These are phyloP conservation scores for Trichocomaceae sp. DNA, from an alignment of 2,329 filamentous ascomycete genomes.

Conservation along the genomic window DNA sequence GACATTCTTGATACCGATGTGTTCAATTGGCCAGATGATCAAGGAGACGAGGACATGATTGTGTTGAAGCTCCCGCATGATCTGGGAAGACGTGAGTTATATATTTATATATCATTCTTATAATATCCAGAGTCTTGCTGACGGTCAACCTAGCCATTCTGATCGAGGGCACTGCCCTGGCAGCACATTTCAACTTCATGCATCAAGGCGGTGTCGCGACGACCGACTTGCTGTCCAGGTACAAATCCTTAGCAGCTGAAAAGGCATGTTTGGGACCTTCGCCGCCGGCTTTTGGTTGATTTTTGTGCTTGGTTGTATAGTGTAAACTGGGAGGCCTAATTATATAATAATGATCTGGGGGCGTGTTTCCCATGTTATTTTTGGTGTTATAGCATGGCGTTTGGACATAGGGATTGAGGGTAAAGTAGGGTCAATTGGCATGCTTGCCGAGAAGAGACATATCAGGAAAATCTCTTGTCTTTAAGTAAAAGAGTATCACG, in stretches of 20 bases:
- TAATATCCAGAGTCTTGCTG: background rate
- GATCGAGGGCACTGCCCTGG: conserved; percentile 6
- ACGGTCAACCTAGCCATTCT: background rate
- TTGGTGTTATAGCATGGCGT: no score
- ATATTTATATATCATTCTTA: background rate
- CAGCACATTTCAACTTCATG: conserved; percentile 7
- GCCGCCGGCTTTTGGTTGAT: background rate
- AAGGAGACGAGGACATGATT: conserved; percentile 2
- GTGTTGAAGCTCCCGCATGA: background rate
- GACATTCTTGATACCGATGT: conserved; percentile 3
- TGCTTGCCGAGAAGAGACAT: no score
- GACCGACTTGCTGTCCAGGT: background rate
- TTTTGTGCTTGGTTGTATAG: background rate
- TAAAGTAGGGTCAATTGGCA: no score
- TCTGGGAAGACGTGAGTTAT: conserved; percentile 4
- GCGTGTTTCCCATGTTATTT: no score
- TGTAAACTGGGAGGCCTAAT: background rate
- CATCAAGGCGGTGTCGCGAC: conserved; percentile 6
- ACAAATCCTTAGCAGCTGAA: conserved; percentile 4
- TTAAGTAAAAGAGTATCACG: no score
- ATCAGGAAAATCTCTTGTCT: no score
- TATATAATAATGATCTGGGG: no score
- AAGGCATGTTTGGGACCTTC: background rate
- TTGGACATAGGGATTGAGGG: no score
- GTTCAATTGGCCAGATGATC: background rate